Evolutionary conservation across 164 flowering plant genomes (phyloP).

Genomic region (Brasenia schreberi): DNA sequence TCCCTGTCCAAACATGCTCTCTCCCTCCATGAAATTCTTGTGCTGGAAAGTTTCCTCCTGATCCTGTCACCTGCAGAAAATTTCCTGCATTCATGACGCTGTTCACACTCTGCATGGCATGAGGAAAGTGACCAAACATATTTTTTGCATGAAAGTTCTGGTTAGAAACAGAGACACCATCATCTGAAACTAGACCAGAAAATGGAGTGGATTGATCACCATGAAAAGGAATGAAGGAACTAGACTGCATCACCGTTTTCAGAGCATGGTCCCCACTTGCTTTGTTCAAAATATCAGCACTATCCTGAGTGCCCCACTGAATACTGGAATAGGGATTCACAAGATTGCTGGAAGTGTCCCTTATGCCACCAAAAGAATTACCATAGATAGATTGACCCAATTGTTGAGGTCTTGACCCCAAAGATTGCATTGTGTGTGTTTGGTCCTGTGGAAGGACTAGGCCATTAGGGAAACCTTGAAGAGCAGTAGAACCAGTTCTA

Average conservation of each 20-base stretch:
- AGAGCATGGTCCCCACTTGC: conserved; percentile 21
- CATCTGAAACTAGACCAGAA: conserved; percentile 24
- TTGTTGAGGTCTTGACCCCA: conserved; percentile 40
- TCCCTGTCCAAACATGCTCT: conserved; percentile 24
- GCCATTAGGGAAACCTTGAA: conserved; percentile 37
- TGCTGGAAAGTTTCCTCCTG: conserved; percentile 19
- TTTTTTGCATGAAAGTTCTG: conserved; percentile 33
- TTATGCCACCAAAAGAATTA: conserved; percentile 27
- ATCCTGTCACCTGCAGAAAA: conserved; percentile 18
- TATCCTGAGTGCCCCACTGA: conserved; percentile 33
- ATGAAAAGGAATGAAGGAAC: conserved; percentile 23
- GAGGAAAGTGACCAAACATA: conserved; percentile 18
- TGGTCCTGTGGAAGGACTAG: conserved; percentile 27
- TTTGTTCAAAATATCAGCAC: conserved; percentile 20
- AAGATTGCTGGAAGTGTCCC: conserved; percentile 11
- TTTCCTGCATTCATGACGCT: conserved; percentile 17
- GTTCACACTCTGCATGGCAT: conserved; percentile 17
- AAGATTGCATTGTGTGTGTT: conserved; percentile 22
- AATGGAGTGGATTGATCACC: conserved; percentile 22
- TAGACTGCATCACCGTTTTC: conserved; percentile 27
- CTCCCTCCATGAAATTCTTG: conserved; percentile 28
- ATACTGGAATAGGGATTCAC: conserved; percentile 26
- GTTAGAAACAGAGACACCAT: conserved; percentile 20
- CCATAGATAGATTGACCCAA: conserved; percentile 53
- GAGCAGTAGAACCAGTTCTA: conserved; percentile 24